phyloP scores from a whole-genome alignment of 73 alveolate genomes.

The Symbiodinium pilosum region DNA sequence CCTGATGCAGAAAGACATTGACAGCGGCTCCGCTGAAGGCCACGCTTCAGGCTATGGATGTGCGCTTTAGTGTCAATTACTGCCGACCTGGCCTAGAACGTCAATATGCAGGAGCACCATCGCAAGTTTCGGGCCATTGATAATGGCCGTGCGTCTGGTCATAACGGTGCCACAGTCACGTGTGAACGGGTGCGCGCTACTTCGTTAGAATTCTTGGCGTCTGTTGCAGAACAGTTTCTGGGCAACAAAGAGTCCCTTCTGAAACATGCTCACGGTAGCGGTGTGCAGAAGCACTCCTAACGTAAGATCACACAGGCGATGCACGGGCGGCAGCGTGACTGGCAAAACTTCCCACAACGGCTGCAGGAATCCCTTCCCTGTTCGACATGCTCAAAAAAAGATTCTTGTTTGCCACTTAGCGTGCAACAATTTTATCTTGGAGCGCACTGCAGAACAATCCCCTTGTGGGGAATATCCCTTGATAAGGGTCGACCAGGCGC shows the following conservation, averaged over 20 bases:
- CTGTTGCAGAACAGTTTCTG: background rate
- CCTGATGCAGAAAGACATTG: background rate
- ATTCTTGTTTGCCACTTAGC: too few species aligned
- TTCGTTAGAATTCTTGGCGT: background rate
- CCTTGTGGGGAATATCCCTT: too few species aligned
- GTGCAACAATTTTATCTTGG: too few species aligned
- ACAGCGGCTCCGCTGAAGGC: background rate
- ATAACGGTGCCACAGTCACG: background rate
- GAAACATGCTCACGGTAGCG: too few species aligned
- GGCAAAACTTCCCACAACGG: too few species aligned
- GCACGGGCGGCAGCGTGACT: too few species aligned
- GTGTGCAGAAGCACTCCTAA: too few species aligned
- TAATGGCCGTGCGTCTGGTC: background rate
- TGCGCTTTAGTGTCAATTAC: background rate
- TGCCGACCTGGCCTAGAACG: constrained; percentile 4
- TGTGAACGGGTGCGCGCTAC: background rate
- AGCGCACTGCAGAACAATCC: too few species aligned
- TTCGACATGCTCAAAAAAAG: too few species aligned
- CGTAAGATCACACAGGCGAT: background rate
- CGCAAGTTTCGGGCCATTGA: constrained; percentile 5
- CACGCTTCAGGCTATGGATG: background rate
- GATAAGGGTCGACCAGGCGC: background rate
- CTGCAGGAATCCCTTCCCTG: too few species aligned
- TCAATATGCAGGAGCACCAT: background rate
- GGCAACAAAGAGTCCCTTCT: too few species aligned